A percentile compares a stretch with the other conserved stretches of the same genome.
phyloP scores from a whole-genome alignment of 2,329 filamentous ascomycete genomes.

The Anthostomella pinea region DNA sequence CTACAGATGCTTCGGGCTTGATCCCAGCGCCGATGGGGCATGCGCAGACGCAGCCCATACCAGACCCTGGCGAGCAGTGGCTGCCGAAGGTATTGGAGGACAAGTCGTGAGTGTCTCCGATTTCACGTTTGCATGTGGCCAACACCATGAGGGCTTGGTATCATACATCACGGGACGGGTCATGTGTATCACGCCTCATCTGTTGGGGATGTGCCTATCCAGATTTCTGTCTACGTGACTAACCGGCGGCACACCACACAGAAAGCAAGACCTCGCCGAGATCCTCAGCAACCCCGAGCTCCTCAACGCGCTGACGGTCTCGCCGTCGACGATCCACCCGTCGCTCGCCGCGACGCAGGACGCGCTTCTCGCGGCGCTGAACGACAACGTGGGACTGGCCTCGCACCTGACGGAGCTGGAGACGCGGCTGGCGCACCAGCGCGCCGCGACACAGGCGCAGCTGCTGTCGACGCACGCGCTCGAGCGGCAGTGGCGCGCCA shows the following conservation, averaged over 20 bases:
- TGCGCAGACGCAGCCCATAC: conserved; percentile 36
- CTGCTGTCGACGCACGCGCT: conserved; percentile 80
- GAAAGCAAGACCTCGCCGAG: conserved; percentile 74
- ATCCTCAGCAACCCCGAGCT: conserved; percentile 64
- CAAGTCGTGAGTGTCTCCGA: conserved; percentile 63
- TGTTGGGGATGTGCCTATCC: too few species aligned
- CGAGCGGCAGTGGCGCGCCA: conserved; percentile 88
- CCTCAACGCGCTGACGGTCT: conserved; percentile 71
- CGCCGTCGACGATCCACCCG: conserved; percentile 65
- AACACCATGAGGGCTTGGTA: too few species aligned
- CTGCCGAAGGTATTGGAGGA: conserved; percentile 73
- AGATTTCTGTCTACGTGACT: too few species aligned
- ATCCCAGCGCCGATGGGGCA: conserved; percentile 25
- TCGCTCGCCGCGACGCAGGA: conserved; percentile 65
- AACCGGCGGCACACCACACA: conserved; percentile 33
- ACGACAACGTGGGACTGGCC: conserved; percentile 70
- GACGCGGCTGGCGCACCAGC: conserved; percentile 53
- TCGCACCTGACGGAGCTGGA: conserved; percentile 60
- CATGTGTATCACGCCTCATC: too few species aligned
- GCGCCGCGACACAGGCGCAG: conserved; percentile 73
- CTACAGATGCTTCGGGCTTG: conserved; percentile 29
- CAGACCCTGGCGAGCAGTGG: conserved; percentile 70
- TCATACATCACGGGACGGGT: too few species aligned
- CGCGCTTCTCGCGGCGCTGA: conserved; percentile 62
- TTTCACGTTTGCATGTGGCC: conserved; percentile 13